Conservation (phyloP, 106 monocot genomes). For the Cymbidium sinense region DNA sequence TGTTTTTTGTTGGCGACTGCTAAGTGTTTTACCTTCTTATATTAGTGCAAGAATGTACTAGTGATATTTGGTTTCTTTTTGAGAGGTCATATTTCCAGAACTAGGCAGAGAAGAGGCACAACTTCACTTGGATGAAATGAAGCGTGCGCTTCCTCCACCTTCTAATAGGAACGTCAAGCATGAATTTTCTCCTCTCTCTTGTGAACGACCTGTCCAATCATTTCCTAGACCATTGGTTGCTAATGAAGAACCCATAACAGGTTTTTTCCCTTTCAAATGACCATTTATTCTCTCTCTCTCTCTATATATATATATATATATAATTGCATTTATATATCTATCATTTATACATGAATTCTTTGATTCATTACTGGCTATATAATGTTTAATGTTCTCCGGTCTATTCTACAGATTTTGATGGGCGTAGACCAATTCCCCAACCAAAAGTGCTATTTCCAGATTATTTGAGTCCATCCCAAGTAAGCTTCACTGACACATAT, state of each 20-base stretch:
- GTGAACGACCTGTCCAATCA: slow-evolving; percentile 27
- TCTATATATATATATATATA: too few species aligned
- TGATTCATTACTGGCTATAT: not conserved
- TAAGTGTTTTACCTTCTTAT: slow-evolving; percentile 3
- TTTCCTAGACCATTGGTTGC: slow-evolving; percentile 9
- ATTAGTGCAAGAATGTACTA: not conserved
- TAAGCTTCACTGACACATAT: slow-evolving; percentile 11
- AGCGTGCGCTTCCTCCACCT: slow-evolving; percentile 13
- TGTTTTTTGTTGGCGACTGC: not conserved
- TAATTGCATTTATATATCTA: not conserved
- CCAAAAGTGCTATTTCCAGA: not conserved
- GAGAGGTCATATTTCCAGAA: slow-evolving; percentile 62
- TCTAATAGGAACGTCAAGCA: slow-evolving; percentile 16
- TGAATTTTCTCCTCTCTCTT: slow-evolving; percentile 24
- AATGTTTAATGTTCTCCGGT: slow-evolving; percentile 1
- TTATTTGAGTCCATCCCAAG: slow-evolving; percentile 15
- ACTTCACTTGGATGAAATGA: slow-evolving; percentile 55
- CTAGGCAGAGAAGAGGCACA: slow-evolving; percentile 42
- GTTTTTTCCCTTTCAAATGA: slow-evolving; percentile 6
- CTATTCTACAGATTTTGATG: slow-evolving; percentile 23
- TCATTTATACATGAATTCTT: not conserved
- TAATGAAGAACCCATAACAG: slow-evolving; percentile 18
- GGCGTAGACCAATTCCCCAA: not conserved
- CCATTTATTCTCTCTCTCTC: too few species aligned
- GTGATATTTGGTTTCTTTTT: slow-evolving; percentile 13